phyloP scores from a whole-genome alignment of 257 asterid species.

The Osmanthus fragrans region DNA sequence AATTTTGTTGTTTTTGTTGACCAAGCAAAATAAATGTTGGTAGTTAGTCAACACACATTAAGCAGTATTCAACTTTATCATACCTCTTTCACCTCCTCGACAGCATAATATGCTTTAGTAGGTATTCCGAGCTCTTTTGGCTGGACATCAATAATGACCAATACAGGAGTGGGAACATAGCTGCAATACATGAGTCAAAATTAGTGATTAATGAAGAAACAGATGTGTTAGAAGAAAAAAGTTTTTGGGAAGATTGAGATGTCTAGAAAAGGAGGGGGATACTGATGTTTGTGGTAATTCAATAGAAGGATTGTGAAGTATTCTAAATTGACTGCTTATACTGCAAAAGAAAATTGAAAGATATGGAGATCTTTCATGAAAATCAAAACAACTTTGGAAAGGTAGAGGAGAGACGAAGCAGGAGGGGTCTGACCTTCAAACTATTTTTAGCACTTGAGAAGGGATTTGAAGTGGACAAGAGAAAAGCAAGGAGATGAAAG shows the following conservation, averaged over 20 bases:
- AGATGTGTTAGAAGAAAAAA: neutral
- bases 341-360: neutral
- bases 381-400: neutral
- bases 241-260: neutral
- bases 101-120: constrained; percentile 91
- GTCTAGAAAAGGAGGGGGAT: neutral
- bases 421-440: neutral
- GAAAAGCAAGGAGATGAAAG: neutral
- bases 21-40: neutral
- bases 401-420: neutral
- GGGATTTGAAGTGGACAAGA: neutral
- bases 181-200: constrained; percentile 39
- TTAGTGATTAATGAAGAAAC: neutral
- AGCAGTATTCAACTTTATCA: neutral
- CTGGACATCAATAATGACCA: constrained; percentile 88
- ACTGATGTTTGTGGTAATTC: neutral
- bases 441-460: neutral
- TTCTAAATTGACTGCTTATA: neutral
- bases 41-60: neutral
- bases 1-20: neutral
- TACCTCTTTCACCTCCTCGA: constrained; percentile 98
- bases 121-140: constrained; percentile 93
- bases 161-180: constrained; percentile 83
- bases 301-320: neutral
- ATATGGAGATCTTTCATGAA: neutral